Conservation (phyloP, 768 basidiomycete species). For the Naganishia randhawae region DNA sequence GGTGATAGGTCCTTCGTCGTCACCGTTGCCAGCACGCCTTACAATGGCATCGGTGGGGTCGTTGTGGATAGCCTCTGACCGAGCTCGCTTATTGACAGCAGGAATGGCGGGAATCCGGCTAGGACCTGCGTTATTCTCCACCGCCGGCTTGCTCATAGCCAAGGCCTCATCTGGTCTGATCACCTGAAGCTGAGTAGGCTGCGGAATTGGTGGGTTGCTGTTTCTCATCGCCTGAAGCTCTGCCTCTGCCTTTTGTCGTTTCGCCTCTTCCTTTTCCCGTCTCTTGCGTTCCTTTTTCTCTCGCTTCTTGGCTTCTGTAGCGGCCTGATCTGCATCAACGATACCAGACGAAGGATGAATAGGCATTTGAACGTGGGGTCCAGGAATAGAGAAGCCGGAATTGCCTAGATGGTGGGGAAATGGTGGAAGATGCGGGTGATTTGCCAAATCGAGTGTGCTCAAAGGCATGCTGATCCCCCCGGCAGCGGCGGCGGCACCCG, state of each 20-base stretch:
- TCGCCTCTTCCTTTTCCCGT: constrained; percentile 12
- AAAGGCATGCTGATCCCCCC: constrained; percentile 11
- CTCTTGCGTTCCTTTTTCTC: constrained; percentile 16
- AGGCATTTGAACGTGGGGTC: neutral
- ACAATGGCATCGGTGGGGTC: constrained; percentile 10
- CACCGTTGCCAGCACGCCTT: constrained; percentile 4
- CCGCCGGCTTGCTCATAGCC: neutral
- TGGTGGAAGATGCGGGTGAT: constrained; percentile 1
- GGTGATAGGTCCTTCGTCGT: constrained; percentile 12
- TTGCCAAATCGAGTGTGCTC: neutral
- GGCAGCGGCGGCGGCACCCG: constrained; percentile 8
- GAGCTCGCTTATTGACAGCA: neutral
- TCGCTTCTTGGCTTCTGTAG: neutral
- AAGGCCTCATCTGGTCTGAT: neutral
- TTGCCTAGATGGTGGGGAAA: constrained; percentile 5
- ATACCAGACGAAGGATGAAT: neutral
- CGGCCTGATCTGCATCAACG: neutral
- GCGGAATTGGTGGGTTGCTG: neutral
- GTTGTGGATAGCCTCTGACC: neutral
- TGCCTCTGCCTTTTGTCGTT: constrained; percentile 5
- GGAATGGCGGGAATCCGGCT: neutral
- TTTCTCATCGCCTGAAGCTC: neutral
- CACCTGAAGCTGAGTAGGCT: neutral
- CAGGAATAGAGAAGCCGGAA: neutral
- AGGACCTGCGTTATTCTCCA: neutral